These are phyloP conservation scores for Mycena leptocephala DNA, from an alignment of 768 basidiomycete species.

Conservation along the genomic window DNA sequence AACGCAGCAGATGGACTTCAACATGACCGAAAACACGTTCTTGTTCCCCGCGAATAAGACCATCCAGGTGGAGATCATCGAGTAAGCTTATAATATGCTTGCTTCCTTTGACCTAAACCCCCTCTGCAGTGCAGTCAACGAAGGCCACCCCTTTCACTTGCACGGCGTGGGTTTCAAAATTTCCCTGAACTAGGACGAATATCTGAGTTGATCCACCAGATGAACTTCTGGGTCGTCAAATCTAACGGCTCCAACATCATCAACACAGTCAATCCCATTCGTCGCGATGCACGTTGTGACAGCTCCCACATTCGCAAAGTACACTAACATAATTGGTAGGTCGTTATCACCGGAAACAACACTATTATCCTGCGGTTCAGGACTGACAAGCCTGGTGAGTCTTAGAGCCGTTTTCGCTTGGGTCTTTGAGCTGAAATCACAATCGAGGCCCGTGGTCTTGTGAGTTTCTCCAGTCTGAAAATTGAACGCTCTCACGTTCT, in stretches of 20 bases:
- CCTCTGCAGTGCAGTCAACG: constrained; percentile 1
- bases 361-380: constrained; percentile 63
- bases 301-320: background rate
- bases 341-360: constrained; percentile 19
- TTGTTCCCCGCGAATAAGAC: constrained; percentile 55
- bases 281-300: constrained; percentile 37
- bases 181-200: background rate
- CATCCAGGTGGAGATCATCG: constrained; percentile 57
- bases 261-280: constrained; percentile 68
- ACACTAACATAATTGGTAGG: constrained; percentile 13
- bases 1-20: constrained; percentile 46
- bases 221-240: constrained; percentile 59
- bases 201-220: background rate
- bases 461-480: no score
- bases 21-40: constrained; percentile 56
- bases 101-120: background rate
- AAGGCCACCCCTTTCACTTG: constrained; percentile 43
- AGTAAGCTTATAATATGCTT: constrained; percentile 35
- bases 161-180: constrained; percentile 38
- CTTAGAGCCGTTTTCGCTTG: background rate
- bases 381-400: constrained; percentile 55
- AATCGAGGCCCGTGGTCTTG: constrained; percentile 12
- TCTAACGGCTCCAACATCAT: constrained; percentile 47
- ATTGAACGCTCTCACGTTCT: no score
- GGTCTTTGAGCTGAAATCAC: background rate